phyloP scores from a whole-genome alignment of 805 yeast species.

The Candida vaughaniae region DNA sequence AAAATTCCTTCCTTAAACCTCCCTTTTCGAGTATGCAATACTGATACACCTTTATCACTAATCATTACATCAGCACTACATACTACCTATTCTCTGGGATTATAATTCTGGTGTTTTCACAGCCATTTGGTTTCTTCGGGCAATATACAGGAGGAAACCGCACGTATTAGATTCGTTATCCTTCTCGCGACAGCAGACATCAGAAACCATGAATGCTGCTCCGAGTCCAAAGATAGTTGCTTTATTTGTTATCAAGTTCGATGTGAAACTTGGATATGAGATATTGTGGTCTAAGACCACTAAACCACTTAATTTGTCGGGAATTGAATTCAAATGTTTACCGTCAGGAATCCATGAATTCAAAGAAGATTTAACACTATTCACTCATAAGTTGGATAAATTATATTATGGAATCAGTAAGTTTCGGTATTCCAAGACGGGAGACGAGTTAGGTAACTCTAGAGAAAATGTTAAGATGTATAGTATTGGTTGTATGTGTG shows the following conservation, averaged over 20 bases:
- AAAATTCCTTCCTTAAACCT: too few species aligned
- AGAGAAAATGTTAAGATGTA: slow-evolving; percentile 37
- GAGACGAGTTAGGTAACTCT: slow-evolving; percentile 8
- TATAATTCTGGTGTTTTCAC: too few species aligned
- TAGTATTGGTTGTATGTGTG: slow-evolving; percentile 36
- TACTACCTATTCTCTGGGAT: too few species aligned
- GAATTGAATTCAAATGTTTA: slow-evolving; percentile 38
- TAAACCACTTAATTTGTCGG: slow-evolving; percentile 20
- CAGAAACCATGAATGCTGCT: too few species aligned
- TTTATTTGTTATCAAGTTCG: slow-evolving; percentile 36
- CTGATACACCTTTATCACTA: too few species aligned
- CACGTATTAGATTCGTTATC: too few species aligned
- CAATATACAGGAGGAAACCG: too few species aligned
- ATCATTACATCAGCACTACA: too few species aligned
- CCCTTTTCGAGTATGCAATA: too few species aligned
- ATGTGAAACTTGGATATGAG: slow-evolving; percentile 34
- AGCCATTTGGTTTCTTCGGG: too few species aligned
- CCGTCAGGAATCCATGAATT: slow-evolving; percentile 44
- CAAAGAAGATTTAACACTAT: slow-evolving; percentile 25
- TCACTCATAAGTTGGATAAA: slow-evolving; percentile 26
- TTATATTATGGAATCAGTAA: slow-evolving; percentile 36
- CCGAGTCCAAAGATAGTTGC: slow-evolving; percentile 27
- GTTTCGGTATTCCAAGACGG: slow-evolving; percentile 18
- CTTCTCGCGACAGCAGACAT: too few species aligned
- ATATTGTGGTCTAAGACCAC: slow-evolving; percentile 34